Evolutionary conservation across 1,284 basidiomycete genomes (phyloP), one percentile per base, ranked within the genome.

Genomic region (Cystobasidium pallidum): DNA sequence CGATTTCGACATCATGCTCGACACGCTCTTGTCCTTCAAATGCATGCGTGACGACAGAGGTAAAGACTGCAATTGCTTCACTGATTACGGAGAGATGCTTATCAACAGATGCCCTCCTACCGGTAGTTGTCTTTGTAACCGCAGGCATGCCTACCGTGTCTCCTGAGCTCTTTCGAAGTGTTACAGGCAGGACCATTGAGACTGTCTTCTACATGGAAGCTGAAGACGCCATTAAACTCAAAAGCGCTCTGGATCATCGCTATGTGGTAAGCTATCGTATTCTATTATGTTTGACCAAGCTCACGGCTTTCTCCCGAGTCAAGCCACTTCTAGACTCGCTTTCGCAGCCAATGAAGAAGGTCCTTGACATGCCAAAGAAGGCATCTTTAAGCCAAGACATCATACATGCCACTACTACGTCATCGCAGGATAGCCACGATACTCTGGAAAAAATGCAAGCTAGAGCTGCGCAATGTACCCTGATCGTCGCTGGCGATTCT

Each of bases 1-100:
- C 55, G 30, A 13, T 19, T 30, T 58, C n/a, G 55, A 58, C 32
- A 58, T 58, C 21, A 7, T 21, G 32, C 55, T 58, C 8, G 55
- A 58, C 28, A 58, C 19, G 28, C 26, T 58, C 21, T 28, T 58
- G 28, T 21, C 55, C 2, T 8, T 21, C 7, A 28, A 58, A 11
- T 41, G 8, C 21, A 28, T 3, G 2, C n/a, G 10, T 3, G 55
- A 58, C 55, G 10, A 58, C 36, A 7, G 36, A 41, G 7, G 36
- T 34, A 19, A 58, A 17, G n/a, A 34, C 19, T 28, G 30, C 11
- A 30, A 6, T n/a, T 36, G 3, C 11, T 21, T 24, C 6, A 11
- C 49, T 3, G 8, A 3, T 15, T 26, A 26, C 10, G 4, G 4
- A 6, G 26, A 15, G 49, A 7, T 28, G 49, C 7, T 51, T 2